Percentiles rank a stretch among this genome's conserved stretches.
phyloP scores from a whole-genome alignment of 148 eudicot genomes.

The Nyssa sinensis region DNA sequence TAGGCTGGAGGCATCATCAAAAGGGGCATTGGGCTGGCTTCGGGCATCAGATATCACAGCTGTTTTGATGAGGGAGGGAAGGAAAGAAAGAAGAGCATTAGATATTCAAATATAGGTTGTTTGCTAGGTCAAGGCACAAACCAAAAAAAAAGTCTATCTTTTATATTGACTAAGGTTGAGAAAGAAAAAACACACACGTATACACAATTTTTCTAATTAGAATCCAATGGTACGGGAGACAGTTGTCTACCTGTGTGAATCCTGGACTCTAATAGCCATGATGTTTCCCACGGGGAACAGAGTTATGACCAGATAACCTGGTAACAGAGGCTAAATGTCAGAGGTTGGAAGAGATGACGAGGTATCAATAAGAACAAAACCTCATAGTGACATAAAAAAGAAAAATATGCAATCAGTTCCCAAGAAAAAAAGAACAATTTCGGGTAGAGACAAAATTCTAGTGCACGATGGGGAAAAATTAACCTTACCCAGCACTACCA shows the following conservation, averaged over 20 bases:
- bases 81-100: constrained; percentile 52
- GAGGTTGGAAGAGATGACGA: not conserved
- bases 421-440: not conserved
- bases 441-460: not conserved
- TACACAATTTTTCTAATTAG: not conserved
- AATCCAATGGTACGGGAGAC: not conserved
- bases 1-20: constrained; percentile 59
- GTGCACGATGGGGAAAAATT: not conserved
- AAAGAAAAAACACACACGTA: too few species aligned
- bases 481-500: constrained; percentile 55
- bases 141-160: not conserved
- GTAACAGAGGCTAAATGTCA: constrained; percentile 17
- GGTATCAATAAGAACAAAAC: not conserved
- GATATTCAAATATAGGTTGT: constrained; percentile 31
- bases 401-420: not conserved
- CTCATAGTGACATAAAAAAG: not conserved
- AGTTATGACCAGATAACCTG: constrained; percentile 45
- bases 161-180: not conserved
- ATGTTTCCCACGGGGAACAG: constrained; percentile 47
- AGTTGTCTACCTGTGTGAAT: not conserved
- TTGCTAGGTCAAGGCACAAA: constrained; percentile 18
- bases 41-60: constrained; percentile 60
- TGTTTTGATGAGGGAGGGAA: constrained; percentile 58
- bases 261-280: constrained; percentile 40
- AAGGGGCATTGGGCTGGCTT: constrained; percentile 58